Conservation (phyloP, 371 early-diverging fungal genomes). For the Actinomucor elegans region DNA sequence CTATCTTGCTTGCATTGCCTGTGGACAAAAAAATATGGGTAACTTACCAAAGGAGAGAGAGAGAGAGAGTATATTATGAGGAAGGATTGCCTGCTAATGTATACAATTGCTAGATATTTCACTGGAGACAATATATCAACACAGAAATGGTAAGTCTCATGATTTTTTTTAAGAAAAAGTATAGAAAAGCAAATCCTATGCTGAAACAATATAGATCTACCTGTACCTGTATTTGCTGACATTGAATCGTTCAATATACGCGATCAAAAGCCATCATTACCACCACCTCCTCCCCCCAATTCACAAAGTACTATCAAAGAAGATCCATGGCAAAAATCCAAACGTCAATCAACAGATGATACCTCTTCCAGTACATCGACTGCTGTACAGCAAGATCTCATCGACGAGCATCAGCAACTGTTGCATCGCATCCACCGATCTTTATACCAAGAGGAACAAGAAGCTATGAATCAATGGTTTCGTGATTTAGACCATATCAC, state of each 20-base stretch:
- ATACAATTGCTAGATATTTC: conserved; percentile 36
- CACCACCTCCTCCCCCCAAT: background rate
- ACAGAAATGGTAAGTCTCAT: conserved; percentile 35
- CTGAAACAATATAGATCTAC: conserved; percentile 26
- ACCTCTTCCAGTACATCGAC: background rate
- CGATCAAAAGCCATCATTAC: background rate
- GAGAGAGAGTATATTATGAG: too few relatives aligned
- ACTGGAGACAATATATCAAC: conserved; percentile 30
- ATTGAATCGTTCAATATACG: conserved; percentile 4
- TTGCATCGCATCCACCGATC: background rate
- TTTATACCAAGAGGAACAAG: conserved; percentile 9
- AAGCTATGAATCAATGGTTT: conserved; percentile 37
- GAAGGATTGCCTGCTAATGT: too few relatives aligned
- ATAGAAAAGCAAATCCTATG: too few relatives aligned
- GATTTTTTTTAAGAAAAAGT: too few relatives aligned
- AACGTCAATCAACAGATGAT: background rate
- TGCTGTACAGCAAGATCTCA: background rate
- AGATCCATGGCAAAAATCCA: background rate
- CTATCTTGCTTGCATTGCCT: conserved; percentile 66
- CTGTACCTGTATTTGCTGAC: conserved; percentile 23
- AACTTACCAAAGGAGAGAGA: too few relatives aligned
- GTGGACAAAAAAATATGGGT: conserved; percentile 81
- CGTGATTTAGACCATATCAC: conserved; percentile 47
- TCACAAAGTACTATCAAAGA: background rate
- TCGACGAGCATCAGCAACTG: background rate